Conservation (phyloP, 192 early-diverging fungal genomes). For the Coemansia reversa region DNA sequence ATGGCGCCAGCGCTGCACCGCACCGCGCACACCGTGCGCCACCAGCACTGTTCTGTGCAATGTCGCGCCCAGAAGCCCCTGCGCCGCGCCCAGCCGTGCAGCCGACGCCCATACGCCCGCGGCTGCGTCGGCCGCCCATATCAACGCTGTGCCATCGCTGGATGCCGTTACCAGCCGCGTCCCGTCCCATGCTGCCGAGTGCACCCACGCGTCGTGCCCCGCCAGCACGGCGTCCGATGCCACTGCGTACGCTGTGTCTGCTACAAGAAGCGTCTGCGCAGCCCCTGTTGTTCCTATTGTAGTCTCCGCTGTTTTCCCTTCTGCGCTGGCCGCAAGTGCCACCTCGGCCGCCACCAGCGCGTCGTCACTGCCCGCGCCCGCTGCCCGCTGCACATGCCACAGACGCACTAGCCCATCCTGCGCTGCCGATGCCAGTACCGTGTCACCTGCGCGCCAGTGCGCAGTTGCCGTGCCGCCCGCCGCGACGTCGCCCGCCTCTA, state of each 20-base stretch:
- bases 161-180: constrained; percentile 78
- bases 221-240: constrained; percentile 90
- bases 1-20: constrained; percentile 77
- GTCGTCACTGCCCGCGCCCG: neutral
- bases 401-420: constrained; percentile 92
- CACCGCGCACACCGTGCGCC: constrained; percentile 79
- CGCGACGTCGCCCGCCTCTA: constrained; percentile 34
- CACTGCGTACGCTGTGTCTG: constrained; percentile 44
- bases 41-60: constrained; percentile 67
- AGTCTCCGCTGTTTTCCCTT: constrained; percentile 20
- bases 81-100: constrained; percentile 81
- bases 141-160: constrained; percentile 87
- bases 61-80: constrained; percentile 80
- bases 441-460: constrained; percentile 70
- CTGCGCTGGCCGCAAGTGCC: constrained; percentile 1
- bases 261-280: constrained; percentile 30
- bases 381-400: constrained; percentile 59
- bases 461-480: constrained; percentile 15
- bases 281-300: constrained; percentile 1
- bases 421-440: constrained; percentile 84
- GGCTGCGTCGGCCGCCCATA: constrained; percentile 79
- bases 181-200: constrained; percentile 73
- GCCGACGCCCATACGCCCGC: constrained; percentile 84
- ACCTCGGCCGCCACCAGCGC: neutral
- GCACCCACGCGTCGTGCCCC: constrained; percentile 97